Percentiles rank a stretch among this genome's conserved stretches.
phyloP scores from a whole-genome alignment of 225 moss, liverwort and hornwort genomes.

The Sphagnum tenellum region DNA sequence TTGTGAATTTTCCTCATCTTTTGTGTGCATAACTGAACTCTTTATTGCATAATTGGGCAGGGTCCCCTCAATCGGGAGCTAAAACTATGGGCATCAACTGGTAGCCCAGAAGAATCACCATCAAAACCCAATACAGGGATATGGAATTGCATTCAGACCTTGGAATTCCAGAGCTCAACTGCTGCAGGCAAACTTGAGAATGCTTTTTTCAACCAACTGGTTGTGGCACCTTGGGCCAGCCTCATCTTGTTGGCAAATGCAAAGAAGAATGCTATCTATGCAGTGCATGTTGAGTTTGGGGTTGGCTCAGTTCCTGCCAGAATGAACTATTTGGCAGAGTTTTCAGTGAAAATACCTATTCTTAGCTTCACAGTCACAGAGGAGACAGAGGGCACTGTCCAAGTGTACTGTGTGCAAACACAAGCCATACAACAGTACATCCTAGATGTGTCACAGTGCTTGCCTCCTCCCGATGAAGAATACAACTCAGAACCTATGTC shows the following conservation, averaged over 20 bases:
- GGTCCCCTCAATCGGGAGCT: slow-evolving; percentile 85
- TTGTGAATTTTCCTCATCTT: too few species aligned
- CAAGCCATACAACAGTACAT: slow-evolving; percentile 95
- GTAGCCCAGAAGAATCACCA: slow-evolving; percentile 18
- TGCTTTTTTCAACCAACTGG: slow-evolving; percentile 91
- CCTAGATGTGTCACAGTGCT: slow-evolving; percentile 73
- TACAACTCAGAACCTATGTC: slow-evolving; percentile 25
- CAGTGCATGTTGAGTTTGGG: slow-evolving; percentile 89
- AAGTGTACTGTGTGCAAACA: slow-evolving; percentile 97
- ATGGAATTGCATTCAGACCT: slow-evolving; percentile 82
- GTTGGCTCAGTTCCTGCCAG: slow-evolving; percentile 52
- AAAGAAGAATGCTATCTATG: slow-evolving; percentile 86
- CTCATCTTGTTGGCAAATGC: slow-evolving; percentile 88
- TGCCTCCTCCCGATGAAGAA: slow-evolving; percentile 51
- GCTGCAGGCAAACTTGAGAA: slow-evolving; percentile 51
- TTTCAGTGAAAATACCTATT: slow-evolving; percentile 85
- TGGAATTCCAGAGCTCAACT: slow-evolving; percentile 79
- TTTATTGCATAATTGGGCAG: slow-evolving; percentile 18
- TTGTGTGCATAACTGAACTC: not conserved
- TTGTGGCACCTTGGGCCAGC: slow-evolving; percentile 69
- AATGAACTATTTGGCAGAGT: slow-evolving; percentile 88
- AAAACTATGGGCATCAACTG: slow-evolving; percentile 75
- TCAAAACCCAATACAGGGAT: slow-evolving; percentile 53
- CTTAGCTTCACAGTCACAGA: slow-evolving; percentile 83
- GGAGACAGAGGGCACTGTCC: slow-evolving; percentile 71